These are phyloP conservation scores for Penicillium sp. DNA, from an alignment of 2,329 filamentous ascomycete species.

Conservation along the genomic window DNA sequence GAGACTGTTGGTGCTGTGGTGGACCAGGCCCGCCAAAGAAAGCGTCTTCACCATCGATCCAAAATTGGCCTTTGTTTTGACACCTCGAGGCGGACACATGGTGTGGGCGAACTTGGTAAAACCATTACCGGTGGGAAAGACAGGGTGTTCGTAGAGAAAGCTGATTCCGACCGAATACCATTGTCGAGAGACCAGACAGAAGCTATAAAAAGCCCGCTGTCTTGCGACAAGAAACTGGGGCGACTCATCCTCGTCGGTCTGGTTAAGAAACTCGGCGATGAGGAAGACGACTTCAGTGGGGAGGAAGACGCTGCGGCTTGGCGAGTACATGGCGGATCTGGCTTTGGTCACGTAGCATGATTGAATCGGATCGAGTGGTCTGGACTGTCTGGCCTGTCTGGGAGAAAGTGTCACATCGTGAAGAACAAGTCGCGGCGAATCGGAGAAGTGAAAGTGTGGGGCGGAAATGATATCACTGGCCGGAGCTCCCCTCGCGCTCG, in stretches of 20 bases:
- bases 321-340: not conserved
- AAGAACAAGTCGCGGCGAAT: not conserved
- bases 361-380: not conserved
- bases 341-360: not conserved
- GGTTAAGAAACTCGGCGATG: not conserved
- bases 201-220: not conserved
- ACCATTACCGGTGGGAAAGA: not conserved
- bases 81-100: not conserved
- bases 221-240: not conserved
- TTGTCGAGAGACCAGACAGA: not conserved
- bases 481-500: not conserved
- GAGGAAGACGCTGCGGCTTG: not conserved
- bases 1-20: not conserved
- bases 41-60: not conserved
- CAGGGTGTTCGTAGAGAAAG: not conserved
- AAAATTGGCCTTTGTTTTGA: not conserved
- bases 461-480: constrained; percentile 10
- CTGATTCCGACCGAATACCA: not conserved
- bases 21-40: not conserved
- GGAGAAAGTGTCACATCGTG: not conserved
- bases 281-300: not conserved
- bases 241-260: not conserved
- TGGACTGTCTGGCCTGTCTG: not conserved
- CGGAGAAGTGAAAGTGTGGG: not conserved
- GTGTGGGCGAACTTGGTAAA: not conserved